phyloP scores from a whole-genome alignment of 176 grass and related monocot genomes.

The Paspalum notatum region DNA sequence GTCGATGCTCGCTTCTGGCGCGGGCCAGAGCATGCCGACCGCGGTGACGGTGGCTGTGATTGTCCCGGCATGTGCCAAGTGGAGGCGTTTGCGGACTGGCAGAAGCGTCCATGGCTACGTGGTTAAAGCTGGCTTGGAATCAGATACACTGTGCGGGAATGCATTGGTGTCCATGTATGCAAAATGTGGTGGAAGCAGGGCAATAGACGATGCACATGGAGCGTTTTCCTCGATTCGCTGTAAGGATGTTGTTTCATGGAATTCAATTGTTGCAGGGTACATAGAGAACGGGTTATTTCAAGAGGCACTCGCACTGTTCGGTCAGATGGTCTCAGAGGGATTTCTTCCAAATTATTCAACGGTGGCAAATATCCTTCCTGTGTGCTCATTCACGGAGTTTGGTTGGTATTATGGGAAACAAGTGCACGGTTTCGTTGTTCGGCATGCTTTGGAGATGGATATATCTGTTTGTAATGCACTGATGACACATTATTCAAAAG shows the following conservation, averaged over 20 bases:
- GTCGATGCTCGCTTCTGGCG: conserved; percentile 43
- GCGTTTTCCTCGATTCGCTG: conserved; percentile 47
- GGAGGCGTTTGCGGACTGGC: conserved; percentile 37
- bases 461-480: conserved; percentile 71
- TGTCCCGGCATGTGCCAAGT: conserved; percentile 49
- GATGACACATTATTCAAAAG: conserved; percentile 64
- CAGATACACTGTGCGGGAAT: conserved; percentile 59
- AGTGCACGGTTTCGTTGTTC: conserved; percentile 58
- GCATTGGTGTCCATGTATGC: conserved; percentile 72
- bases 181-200: conserved; percentile 39
- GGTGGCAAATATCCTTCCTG: conserved; percentile 57
- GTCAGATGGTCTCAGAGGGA: conserved; percentile 38
- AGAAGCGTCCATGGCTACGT: conserved; percentile 50
- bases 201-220: conserved; percentile 41
- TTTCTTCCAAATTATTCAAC: conserved; percentile 62
- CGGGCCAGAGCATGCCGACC: conserved; percentile 39
- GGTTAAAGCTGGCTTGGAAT: conserved; percentile 55
- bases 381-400: conserved; percentile 49
- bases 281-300: conserved; percentile 46
- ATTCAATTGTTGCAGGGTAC: conserved; percentile 58
- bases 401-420: conserved; percentile 51
- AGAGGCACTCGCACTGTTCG: conserved; percentile 51
- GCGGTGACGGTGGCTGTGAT: conserved; percentile 57
- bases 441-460: conserved; percentile 49
- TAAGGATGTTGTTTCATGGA: conserved; percentile 77